Evolutionary conservation across 1,284 basidiomycete species (phyloP).

Genomic region (Quambalaria eucalypti): DNA sequence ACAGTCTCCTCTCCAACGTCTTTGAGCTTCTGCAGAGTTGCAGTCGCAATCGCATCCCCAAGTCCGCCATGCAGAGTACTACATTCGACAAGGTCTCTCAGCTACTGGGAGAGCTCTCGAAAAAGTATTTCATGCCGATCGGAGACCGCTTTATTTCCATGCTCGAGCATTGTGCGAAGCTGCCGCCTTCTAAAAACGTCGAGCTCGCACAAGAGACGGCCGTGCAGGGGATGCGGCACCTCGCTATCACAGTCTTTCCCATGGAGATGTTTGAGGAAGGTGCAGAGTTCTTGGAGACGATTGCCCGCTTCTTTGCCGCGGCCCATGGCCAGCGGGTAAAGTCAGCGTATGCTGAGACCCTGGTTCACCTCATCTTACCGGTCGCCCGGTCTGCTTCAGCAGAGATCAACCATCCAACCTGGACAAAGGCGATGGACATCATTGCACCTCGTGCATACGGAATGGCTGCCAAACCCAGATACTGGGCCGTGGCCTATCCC

Average conservation of each 20-base stretch:
- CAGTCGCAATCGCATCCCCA: slow-evolving; percentile 20
- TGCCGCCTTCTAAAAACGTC: slow-evolving; percentile 23
- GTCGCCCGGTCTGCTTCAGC: slow-evolving; percentile 90
- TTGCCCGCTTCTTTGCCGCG: slow-evolving; percentile 72
- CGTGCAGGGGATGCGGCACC: slow-evolving; percentile 35
- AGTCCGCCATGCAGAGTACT: slow-evolving; percentile 20
- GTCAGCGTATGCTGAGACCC: slow-evolving; percentile 72
- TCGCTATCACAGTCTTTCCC: slow-evolving; percentile 60
- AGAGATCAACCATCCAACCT: slow-evolving; percentile 88
- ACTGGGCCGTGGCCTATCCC: slow-evolving; percentile 81
- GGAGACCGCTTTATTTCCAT: slow-evolving; percentile 40
- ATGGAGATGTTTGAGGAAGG: slow-evolving; percentile 87
- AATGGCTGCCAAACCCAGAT: slow-evolving; percentile 80
- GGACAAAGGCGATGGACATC: slow-evolving; percentile 79
- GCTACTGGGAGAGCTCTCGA: slow-evolving; percentile 38
- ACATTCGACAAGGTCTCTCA: slow-evolving; percentile 36
- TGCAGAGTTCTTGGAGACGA: slow-evolving; percentile 75
- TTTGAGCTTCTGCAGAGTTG: slow-evolving; percentile 37
- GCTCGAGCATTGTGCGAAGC: slow-evolving; percentile 27
- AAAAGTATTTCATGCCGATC: slow-evolving; percentile 28
- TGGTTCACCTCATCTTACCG: slow-evolving; percentile 71
- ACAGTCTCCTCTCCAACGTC: slow-evolving; percentile 21
- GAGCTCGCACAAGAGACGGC: slow-evolving; percentile 36
- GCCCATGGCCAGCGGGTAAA: slow-evolving; percentile 78
- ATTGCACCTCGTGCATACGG: slow-evolving; percentile 75